Evolutionary conservation across 768 basidiomycete species (phyloP).

Genomic region (Termitomyces sp.): DNA sequence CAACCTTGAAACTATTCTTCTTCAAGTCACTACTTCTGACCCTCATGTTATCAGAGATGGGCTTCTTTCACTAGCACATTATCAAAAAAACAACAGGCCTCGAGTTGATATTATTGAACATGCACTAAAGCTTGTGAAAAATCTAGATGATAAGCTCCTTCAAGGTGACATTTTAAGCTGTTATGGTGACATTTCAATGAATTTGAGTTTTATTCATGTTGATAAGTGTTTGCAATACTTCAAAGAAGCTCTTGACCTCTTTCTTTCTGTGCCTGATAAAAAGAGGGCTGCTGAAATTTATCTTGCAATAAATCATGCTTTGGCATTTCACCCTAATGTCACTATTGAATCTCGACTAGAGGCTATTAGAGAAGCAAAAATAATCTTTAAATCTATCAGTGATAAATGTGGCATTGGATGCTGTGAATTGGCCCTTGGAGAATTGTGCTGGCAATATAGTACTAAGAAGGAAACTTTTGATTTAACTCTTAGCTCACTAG

Average conservation of each 20-base stretch:
- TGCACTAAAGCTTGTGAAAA: background rate
- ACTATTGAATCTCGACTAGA: background rate
- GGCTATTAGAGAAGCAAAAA: background rate
- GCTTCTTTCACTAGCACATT: background rate
- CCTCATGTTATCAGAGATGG: background rate
- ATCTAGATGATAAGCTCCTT: background rate
- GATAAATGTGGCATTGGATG: background rate
- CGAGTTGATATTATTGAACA: conserved; percentile 5
- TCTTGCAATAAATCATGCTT: background rate
- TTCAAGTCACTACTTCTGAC: conserved; percentile 1
- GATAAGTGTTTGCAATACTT: background rate
- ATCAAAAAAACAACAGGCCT: conserved; percentile 13
- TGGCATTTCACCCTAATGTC: background rate
- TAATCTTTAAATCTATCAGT: background rate
- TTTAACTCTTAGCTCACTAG: background rate
- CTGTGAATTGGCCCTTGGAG: background rate
- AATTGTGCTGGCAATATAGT: background rate
- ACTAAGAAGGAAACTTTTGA: background rate
- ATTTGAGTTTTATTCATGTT: background rate
- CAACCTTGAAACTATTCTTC: conserved; percentile 13
- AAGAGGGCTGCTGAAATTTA: background rate
- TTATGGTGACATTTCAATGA: background rate
- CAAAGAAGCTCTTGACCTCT: background rate
- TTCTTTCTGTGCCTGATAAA: background rate
- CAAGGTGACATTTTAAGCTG: background rate